Base-by-base conservation (phyloP, 805 yeast species). In the Wickerhamiella slavikovae region DNA sequence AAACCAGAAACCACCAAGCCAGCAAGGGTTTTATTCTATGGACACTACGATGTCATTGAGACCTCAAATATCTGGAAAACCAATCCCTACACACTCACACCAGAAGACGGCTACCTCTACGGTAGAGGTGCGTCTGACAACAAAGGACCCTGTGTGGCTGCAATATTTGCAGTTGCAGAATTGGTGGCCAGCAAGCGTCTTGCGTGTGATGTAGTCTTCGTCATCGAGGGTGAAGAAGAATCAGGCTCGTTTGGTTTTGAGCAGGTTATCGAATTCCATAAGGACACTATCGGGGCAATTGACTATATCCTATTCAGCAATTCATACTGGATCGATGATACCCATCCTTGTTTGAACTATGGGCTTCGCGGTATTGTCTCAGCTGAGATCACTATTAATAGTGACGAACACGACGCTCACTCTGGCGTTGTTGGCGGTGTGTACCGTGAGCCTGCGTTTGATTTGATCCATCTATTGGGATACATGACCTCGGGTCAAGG, bases 401-500 rank as follows among this genome's bases (percentile, higher is more conserved):
- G 82, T 29, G 83, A 72, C 38, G 62, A 62, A 35, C 92, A 91
- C 1, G 95, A 89, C 49, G 58, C 92, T 34, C 98, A 89, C 47
- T 79, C 95, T 0, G 98, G 98, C 37, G 89, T 89, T 7, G 91
- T 82, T 52, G 98, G 98, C 29, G 96, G 96, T 35, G 71, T 75
- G 6, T 66, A 68, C 36, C 62, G 75, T 33, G 98, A 85, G 42
- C 95, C 98, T 2, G 71, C 91, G 0, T 67, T 78, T 55, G 96
- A 85, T 45, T 51, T 85, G 49, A 63, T 83, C 24, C 74, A 71
- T 30, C 44, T 85, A 12, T 52, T 83, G 15, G 64, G 85, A 2
- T 64, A 67, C 30, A 55, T 85, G 31, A 66, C 71, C 22, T 52
- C 55, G 35, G 69, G 66, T 30, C 53, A 60, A 20, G 73, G 75